These are phyloP conservation scores for Beta macrorhiza DNA, from an alignment of 179 eudicot genomes.

Conservation along the genomic window DNA sequence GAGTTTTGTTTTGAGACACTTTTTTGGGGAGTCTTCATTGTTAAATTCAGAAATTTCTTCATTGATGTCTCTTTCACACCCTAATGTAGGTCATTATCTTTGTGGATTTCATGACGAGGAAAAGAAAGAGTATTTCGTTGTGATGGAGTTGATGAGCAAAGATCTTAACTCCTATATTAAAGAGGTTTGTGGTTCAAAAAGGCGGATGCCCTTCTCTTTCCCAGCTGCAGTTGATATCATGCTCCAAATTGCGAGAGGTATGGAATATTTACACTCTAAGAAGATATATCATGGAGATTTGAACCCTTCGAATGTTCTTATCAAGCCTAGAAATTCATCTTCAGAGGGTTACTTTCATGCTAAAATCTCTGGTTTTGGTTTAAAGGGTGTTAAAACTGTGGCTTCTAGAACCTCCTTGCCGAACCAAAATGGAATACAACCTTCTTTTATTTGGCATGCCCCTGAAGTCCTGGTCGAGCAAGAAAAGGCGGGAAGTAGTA, in stretches of 20 bases:
- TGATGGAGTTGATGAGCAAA: conserved; percentile 75
- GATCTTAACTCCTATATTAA: conserved; percentile 63
- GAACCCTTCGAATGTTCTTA: conserved; percentile 66
- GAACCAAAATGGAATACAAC: conserved; percentile 31
- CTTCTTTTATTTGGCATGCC: conserved; percentile 74
- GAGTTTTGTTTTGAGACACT: conserved; percentile 60
- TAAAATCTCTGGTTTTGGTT: conserved; percentile 66
- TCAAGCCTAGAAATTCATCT: conserved; percentile 48
- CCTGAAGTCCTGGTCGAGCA: conserved; percentile 76
- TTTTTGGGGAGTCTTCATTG: conserved; percentile 45
- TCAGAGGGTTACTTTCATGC: conserved; percentile 59
- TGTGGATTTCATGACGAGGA: conserved; percentile 76
- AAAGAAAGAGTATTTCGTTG: conserved; percentile 64
- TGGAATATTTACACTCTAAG: conserved; percentile 79
- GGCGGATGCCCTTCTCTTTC: conserved; percentile 56
- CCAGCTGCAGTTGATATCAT: conserved; percentile 72
- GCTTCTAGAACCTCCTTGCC: conserved; percentile 34
- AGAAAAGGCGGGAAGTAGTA: conserved; percentile 49
- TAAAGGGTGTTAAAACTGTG: conserved; percentile 31
- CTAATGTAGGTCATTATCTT: conserved; percentile 54
- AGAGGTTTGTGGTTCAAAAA: conserved; percentile 64
- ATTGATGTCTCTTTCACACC: conserved; percentile 61
- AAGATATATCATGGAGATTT: conserved; percentile 76
- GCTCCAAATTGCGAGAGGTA: conserved; percentile 89
- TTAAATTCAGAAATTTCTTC: conserved; percentile 39